These are phyloP conservation scores for Bipolaris bicolor DNA, from an alignment of 2,329 filamentous ascomycete species.

Conservation along the genomic window DNA sequence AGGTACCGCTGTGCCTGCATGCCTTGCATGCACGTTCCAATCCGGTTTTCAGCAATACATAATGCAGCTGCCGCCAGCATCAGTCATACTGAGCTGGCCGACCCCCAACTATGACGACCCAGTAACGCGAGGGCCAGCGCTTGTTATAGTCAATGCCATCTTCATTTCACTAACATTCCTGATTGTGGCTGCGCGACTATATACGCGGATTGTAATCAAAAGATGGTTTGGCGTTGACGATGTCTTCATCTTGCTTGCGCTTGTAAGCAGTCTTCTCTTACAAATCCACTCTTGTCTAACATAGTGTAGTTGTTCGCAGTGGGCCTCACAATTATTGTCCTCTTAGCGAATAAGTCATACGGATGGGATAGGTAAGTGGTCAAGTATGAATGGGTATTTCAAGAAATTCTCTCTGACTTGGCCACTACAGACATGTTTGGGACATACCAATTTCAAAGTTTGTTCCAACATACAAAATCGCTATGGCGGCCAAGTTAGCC, in stretches of 20 bases:
- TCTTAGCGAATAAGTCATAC: constrained; percentile 51
- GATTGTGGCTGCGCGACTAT: constrained; percentile 48
- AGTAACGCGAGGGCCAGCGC: constrained; percentile 46
- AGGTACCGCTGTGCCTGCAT: constrained; percentile 8
- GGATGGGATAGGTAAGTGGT: constrained; percentile 43
- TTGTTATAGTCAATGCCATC: constrained; percentile 50
- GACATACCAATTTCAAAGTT: constrained; percentile 45
- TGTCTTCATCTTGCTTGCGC: constrained; percentile 49
- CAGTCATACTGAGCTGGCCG: constrained; percentile 47
- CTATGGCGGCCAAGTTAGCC: constrained; percentile 51
- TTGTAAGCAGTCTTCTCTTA: constrained; percentile 33
- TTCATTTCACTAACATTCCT: constrained; percentile 48
- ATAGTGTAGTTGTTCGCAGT: constrained; percentile 44
- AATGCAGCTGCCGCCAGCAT: constrained; percentile 39
- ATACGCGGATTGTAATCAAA: constrained; percentile 50
- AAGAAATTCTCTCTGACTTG: not conserved
- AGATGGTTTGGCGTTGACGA: constrained; percentile 54
- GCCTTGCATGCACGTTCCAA: constrained; percentile 9
- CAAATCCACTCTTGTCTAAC: constrained; percentile 8
- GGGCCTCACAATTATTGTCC: constrained; percentile 47
- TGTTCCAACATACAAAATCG: constrained; percentile 44
- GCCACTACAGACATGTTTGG: constrained; percentile 49
- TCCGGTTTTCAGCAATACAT: constrained; percentile 16
- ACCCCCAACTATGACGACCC: constrained; percentile 51
- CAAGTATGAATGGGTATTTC: rapidly evolving